These are phyloP conservation scores for Candida vaughaniae DNA, from an alignment of 805 yeast genomes.

Conservation along the genomic window DNA sequence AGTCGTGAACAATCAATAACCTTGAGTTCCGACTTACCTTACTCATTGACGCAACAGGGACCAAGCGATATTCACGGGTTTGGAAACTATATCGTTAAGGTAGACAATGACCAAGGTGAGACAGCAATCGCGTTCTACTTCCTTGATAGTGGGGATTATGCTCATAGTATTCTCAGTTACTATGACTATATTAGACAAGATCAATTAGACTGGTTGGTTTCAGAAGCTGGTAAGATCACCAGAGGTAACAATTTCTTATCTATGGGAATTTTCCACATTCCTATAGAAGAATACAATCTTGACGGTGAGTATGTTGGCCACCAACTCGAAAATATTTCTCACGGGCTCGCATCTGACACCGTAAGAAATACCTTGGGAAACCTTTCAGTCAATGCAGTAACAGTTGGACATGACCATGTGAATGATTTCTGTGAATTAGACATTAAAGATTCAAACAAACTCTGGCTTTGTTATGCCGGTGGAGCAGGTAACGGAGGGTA, in stretches of 20 bases:
- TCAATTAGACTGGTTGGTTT: slow-evolving; percentile 60
- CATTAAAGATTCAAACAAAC: slow-evolving; percentile 22
- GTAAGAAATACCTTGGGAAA: slow-evolving; percentile 56
- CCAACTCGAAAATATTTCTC: slow-evolving; percentile 65
- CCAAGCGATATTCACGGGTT: slow-evolving; percentile 71
- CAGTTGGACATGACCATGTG: slow-evolving; percentile 94
- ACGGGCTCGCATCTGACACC: slow-evolving; percentile 67
- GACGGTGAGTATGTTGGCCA: slow-evolving; percentile 55
- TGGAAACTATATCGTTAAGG: slow-evolving; percentile 71
- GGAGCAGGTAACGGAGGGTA: slow-evolving; percentile 96
- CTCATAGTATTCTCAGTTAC: slow-evolving; percentile 61
- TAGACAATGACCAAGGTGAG: slow-evolving; percentile 39
- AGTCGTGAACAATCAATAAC: slow-evolving; percentile 61
- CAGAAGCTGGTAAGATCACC: slow-evolving; percentile 23
- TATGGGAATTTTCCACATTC: slow-evolving; percentile 94
- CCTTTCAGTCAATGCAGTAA: slow-evolving; percentile 67
- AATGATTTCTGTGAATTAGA: slow-evolving; percentile 84
- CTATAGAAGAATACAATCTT: slow-evolving; percentile 77
- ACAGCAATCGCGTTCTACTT: slow-evolving; percentile 58
- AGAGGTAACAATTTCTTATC: slow-evolving; percentile 41
- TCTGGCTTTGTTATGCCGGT: slow-evolving; percentile 85
- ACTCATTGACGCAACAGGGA: slow-evolving; percentile 58
- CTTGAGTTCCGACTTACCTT: slow-evolving; percentile 60
- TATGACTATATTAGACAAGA: slow-evolving; percentile 80
- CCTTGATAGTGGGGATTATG: slow-evolving; percentile 79